These are phyloP conservation scores for Moniliophthora roreri DNA, from an alignment of 1,284 basidiomycete genomes.

Conservation along the genomic window DNA sequence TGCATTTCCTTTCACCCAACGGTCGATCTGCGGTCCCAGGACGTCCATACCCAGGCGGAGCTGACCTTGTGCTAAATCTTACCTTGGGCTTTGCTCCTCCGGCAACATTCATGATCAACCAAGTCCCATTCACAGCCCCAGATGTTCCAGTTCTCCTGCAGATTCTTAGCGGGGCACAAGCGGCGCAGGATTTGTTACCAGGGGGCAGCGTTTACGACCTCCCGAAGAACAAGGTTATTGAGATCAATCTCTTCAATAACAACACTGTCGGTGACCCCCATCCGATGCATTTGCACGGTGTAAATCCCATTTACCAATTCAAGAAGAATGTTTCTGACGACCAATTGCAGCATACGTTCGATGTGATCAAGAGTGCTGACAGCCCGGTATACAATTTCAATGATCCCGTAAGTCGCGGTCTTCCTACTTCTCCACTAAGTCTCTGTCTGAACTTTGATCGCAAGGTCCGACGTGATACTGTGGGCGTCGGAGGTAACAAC, in stretches of 20 bases:
- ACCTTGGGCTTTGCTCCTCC: constrained; percentile 25
- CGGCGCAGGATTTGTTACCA: constrained; percentile 34
- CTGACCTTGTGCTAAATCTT: not conserved
- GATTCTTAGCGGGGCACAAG: constrained; percentile 35
- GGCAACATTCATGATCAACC: constrained; percentile 38
- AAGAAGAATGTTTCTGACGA: too few relatives aligned
- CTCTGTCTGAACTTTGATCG: not conserved
- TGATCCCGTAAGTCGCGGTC: too few relatives aligned
- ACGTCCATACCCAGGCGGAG: constrained; percentile 30
- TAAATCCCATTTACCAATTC: too few relatives aligned
- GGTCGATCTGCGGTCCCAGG: too few relatives aligned
- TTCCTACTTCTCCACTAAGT: constrained; percentile 1
- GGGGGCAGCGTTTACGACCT: constrained; percentile 9
- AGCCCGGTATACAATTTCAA: too few relatives aligned
- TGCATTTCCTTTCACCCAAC: too few relatives aligned
- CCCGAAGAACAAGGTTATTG: not conserved
- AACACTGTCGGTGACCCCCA: not conserved
- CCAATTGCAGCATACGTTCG: too few relatives aligned
- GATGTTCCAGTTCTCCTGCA: constrained; percentile 37
- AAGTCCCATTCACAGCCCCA: constrained; percentile 32
- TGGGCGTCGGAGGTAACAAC: constrained; percentile 30
- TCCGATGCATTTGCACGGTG: too few relatives aligned
- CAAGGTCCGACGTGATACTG: not conserved
- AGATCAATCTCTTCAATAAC: not conserved
- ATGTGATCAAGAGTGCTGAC: too few relatives aligned